Percentiles rank a stretch among this genome's conserved stretches.
phyloP scores from a whole-genome alignment of 2,329 filamentous ascomycete species.

The Phyllosticta citriasiana region DNA sequence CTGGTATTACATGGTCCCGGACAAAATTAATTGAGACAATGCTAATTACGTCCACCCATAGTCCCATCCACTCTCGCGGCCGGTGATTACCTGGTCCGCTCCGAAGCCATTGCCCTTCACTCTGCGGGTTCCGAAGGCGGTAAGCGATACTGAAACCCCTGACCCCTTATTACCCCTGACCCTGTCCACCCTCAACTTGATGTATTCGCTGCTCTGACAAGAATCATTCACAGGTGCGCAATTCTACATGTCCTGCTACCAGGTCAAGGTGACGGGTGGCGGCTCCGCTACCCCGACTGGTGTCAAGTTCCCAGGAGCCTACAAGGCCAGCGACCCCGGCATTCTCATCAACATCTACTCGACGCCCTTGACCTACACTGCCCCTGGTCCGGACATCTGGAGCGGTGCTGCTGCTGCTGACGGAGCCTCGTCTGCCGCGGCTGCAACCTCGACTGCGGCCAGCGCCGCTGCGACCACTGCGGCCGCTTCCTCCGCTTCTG shows the following conservation, averaged over 20 bases:
- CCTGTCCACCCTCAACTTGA: slow-evolving; percentile 6
- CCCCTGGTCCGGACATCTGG: slow-evolving; percentile 35
- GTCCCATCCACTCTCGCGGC: slow-evolving; percentile 31
- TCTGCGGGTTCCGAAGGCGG: slow-evolving; percentile 25
- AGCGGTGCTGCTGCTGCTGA: slow-evolving; percentile 15
- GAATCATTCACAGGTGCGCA: slow-evolving; percentile 30
- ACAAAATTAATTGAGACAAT: slow-evolving; percentile 14
- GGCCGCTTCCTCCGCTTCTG: neutral
- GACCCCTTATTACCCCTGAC: neutral
- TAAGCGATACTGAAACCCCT: neutral
- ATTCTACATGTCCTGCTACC: slow-evolving; percentile 36
- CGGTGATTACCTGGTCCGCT: slow-evolving; percentile 34
- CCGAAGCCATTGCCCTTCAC: slow-evolving; percentile 37
- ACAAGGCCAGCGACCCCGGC: slow-evolving; percentile 30
- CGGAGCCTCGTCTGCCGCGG: neutral
- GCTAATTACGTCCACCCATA: slow-evolving; percentile 20
- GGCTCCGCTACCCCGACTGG: slow-evolving; percentile 26
- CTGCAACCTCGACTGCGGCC: neutral
- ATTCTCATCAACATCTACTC: slow-evolving; percentile 35
- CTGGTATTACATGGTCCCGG: slow-evolving; percentile 20
- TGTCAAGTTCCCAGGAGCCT: slow-evolving; percentile 38
- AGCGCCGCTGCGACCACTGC: neutral
- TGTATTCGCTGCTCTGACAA: slow-evolving; percentile 26
- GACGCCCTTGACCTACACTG: slow-evolving; percentile 28
- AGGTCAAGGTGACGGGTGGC: slow-evolving; percentile 27